Evolutionary conservation across 345 rosid genomes (phyloP).

Genomic region (Brassica incana): DNA sequence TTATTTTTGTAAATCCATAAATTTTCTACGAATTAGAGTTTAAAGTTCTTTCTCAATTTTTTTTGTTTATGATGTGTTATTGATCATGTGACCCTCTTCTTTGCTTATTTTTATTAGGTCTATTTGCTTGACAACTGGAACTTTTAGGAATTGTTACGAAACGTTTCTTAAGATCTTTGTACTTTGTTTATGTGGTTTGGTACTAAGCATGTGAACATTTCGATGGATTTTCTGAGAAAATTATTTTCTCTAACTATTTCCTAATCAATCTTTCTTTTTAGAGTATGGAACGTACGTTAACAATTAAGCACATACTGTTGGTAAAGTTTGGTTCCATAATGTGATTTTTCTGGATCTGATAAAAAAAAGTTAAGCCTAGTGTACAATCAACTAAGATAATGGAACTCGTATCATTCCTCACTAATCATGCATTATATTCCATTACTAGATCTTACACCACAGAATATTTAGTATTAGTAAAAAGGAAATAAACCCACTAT

Average conservation of each 20-base stretch:
- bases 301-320: constrained; percentile 11
- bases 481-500: neutral
- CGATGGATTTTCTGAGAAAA: neutral
- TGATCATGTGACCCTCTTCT: constrained; percentile 26
- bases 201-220: constrained; percentile 20
- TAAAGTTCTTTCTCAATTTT: neutral
- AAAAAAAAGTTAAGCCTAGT: constrained; percentile 29
- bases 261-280: neutral
- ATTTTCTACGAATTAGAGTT: neutral
- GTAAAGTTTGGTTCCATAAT: constrained; percentile 37
- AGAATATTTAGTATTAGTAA: neutral
- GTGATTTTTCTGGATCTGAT: constrained; percentile 18
- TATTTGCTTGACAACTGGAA: constrained; percentile 23
- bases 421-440: constrained; percentile 7
- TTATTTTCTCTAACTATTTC: neutral
- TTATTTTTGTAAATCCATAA: neutral
- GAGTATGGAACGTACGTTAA: constrained; percentile 25
- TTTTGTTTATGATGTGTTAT: constrained; percentile 13
- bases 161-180: constrained; percentile 24
- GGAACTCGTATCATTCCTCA: constrained; percentile 34
- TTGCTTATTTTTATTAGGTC: neutral
- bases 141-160: constrained; percentile 2
- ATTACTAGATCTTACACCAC: constrained; percentile 1
- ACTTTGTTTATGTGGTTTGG: constrained; percentile 10
- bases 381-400: constrained; percentile 30